These are phyloP conservation scores for Cylindricascospora bacillispora DNA, from an alignment of 1,139 yeast genomes.

Conservation along the genomic window DNA sequence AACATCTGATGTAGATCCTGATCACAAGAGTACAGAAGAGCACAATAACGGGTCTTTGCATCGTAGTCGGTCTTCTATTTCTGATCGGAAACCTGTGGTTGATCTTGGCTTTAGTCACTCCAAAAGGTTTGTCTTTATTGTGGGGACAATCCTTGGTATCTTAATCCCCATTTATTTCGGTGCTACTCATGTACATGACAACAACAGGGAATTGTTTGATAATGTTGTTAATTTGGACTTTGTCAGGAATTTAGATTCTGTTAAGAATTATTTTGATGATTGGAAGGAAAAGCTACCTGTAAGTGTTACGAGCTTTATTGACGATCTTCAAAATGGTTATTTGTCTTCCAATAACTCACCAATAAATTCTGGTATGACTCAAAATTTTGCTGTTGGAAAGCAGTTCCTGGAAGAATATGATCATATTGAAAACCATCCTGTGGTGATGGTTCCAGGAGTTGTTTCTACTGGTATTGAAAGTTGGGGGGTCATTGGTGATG, in stretches of 20 bases:
- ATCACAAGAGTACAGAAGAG: too few relatives aligned
- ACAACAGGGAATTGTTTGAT: slow-evolving; percentile 30
- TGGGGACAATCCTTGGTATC: slow-evolving; percentile 65
- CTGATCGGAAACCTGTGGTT: too few relatives aligned
- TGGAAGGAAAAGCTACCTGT: slow-evolving; percentile 62
- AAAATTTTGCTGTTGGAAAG: slow-evolving; percentile 79
- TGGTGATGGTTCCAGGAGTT: slow-evolving; percentile 91
- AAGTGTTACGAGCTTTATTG: slow-evolving; percentile 46
- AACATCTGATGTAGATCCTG: too few relatives aligned
- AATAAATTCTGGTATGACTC: slow-evolving; percentile 39
- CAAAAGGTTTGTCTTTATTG: slow-evolving; percentile 29
- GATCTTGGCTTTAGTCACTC: slow-evolving; percentile 27
- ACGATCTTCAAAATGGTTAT: slow-evolving; percentile 35
- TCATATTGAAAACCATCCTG: slow-evolving; percentile 52
- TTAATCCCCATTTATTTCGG: slow-evolving; percentile 53
- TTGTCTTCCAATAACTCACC: slow-evolving; percentile 4
- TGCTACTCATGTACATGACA: slow-evolving; percentile 17
- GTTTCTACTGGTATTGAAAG: slow-evolving; percentile 90
- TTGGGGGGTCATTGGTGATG: slow-evolving; percentile 69
- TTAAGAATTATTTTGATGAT: slow-evolving; percentile 40
- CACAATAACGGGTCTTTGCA: too few relatives aligned
- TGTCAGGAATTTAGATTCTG: slow-evolving; percentile 37
- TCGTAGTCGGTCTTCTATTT: too few relatives aligned
- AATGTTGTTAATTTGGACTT: slow-evolving; percentile 43
- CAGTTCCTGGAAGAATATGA: slow-evolving; percentile 43